A percentile compares a stretch with the other conserved stretches of the same genome.
Conservation (phyloP, 2,329 filamentous ascomycete species). For the Canariomyces notabilis region DNA sequence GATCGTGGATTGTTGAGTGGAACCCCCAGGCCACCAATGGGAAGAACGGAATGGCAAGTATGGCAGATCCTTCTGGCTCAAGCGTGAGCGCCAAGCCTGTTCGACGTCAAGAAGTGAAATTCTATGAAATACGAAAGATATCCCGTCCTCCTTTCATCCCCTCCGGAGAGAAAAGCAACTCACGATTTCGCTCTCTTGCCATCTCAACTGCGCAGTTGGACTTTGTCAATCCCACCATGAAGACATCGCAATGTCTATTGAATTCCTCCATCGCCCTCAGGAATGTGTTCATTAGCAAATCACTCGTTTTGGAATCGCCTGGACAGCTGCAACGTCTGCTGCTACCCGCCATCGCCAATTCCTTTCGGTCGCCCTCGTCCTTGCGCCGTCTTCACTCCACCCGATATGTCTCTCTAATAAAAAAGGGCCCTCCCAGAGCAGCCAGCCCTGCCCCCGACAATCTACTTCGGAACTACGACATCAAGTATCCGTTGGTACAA, state of each 20-base stretch:
- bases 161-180: background rate
- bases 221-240: conserved; percentile 32
- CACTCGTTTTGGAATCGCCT: conserved; percentile 26
- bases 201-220: background rate
- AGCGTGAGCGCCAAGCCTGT: background rate
- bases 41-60: too few species aligned
- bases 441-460: background rate
- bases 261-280: conserved; percentile 43
- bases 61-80: too few species aligned
- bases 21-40: too few species aligned
- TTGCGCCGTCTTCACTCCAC: conserved; percentile 6
- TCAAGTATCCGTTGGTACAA: conserved; percentile 39
- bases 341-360: conserved; percentile 7
- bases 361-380: background rate
- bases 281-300: conserved; percentile 40
- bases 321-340: conserved; percentile 21
- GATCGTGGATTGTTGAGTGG: too few species aligned
- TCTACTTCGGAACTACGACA: conserved; percentile 41
- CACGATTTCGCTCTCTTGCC: background rate
- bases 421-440: background rate
- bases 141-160: background rate
- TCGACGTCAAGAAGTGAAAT: too few species aligned
- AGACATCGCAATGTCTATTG: conserved; percentile 35
- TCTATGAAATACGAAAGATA: conserved; percentile 5
- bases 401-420: background rate